Conservation (phyloP, 2,329 filamentous ascomycete species). For the Phyllosticta citrichinensis region DNA sequence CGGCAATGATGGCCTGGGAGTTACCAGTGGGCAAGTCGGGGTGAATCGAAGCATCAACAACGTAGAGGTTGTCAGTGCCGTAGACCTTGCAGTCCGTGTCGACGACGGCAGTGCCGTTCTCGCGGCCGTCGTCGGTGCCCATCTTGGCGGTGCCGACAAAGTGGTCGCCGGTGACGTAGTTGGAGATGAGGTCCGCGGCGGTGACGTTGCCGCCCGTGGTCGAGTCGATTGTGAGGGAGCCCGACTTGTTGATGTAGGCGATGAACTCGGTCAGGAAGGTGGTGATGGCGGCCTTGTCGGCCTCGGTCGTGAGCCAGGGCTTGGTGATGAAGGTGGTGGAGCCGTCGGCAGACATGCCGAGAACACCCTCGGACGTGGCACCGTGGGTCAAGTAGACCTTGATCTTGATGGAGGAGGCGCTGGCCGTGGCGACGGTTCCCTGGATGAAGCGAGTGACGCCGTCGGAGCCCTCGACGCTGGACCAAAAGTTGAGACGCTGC, state of each 20-base stretch:
- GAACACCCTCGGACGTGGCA: conserved; percentile 14
- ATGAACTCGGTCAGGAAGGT: conserved; percentile 39
- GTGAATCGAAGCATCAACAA: conserved; percentile 59
- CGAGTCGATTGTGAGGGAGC: conserved; percentile 24
- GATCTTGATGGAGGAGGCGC: conserved; percentile 25
- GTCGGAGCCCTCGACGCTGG: conserved; percentile 33
- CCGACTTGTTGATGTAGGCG: conserved; percentile 23
- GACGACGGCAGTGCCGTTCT: conserved; percentile 48
- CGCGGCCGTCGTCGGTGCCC: conserved; percentile 46
- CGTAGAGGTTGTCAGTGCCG: conserved; percentile 22
- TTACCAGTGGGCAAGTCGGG: conserved; percentile 61
- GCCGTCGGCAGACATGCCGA: conserved; percentile 25
- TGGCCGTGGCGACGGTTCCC: conserved; percentile 37
- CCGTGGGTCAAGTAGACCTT: conserved; percentile 20
- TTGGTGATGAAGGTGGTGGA: conserved; percentile 37
- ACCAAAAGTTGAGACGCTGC: conserved; percentile 42
- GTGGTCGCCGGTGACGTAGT: conserved; percentile 20
- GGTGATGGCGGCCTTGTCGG: conserved; percentile 28
- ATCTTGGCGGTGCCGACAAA: conserved; percentile 34
- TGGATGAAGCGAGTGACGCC: conserved; percentile 30
- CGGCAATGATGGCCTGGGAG: conserved; percentile 55
- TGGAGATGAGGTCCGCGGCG: conserved; percentile 22
- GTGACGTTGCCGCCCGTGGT: conserved; percentile 34
- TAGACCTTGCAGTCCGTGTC: conserved; percentile 55
- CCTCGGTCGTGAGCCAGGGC: conserved; percentile 42